Percentiles rank a stretch among this genome's conserved stretches.
These are phyloP conservation scores for Vachellia pachyceras DNA, from an alignment of 306 rosid species.

Conservation along the genomic window DNA sequence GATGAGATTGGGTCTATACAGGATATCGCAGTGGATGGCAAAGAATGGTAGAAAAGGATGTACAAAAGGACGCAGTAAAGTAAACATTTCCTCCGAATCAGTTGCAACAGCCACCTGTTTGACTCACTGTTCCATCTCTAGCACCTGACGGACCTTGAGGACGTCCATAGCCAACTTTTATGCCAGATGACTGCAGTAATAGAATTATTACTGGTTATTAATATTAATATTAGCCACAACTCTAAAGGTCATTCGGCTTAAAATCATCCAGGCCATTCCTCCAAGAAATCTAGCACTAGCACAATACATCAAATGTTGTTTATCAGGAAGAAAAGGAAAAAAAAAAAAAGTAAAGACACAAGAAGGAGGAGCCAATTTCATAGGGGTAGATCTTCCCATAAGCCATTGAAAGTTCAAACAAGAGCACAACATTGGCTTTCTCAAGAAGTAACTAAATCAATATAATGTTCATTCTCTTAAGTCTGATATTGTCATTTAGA, in stretches of 20 bases:
- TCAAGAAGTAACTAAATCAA: background rate
- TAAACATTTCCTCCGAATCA: conserved; percentile 32
- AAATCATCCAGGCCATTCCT: too few species aligned
- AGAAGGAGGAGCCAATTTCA: background rate
- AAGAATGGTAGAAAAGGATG: conserved; percentile 14
- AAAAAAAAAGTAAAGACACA: too few species aligned
- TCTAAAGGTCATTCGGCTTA: background rate
- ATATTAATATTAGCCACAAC: background rate
- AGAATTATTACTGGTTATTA: background rate
- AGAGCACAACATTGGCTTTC: background rate
- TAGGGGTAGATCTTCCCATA: background rate
- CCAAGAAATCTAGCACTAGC: background rate
- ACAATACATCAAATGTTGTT: background rate
- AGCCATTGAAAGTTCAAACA: background rate
- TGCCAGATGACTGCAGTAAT: conserved; percentile 65
- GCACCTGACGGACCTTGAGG: conserved; percentile 58
- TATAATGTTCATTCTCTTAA: background rate
- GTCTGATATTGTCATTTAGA: background rate
- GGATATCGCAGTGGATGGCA: conserved; percentile 12
- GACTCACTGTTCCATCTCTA: conserved; percentile 66
- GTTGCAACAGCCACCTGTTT: conserved; percentile 58
- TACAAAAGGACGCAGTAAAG: conserved; percentile 22
- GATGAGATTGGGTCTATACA: conserved; percentile 43
- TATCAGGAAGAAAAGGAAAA: background rate
- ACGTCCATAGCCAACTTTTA: conserved; percentile 74